Evolutionary conservation across 768 basidiomycete species (phyloP), one percentile per base, ranked within the genome.

Genomic region (Tulasnella sp.): DNA sequence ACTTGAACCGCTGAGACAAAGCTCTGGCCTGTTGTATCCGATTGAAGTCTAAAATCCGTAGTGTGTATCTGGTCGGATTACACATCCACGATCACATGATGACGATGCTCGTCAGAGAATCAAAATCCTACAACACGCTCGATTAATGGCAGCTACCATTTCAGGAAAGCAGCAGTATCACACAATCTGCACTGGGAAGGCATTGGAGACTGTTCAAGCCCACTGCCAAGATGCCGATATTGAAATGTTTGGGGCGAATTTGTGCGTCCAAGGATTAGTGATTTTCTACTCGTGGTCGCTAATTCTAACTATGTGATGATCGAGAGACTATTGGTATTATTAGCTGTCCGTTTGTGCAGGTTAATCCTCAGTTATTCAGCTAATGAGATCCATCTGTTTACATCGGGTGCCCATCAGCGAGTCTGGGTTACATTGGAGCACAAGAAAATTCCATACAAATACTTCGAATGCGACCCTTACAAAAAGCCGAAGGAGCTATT

Each of bases 391-490:
- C 21, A 15, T 42, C 27, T 47, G n/a, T 17, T 45, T 19, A 5
- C 55, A 24, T 34, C 17, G 30, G n/a, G 38, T 9, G 4, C 48
- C 8, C 11, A 4, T 41, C 8, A 90, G 69, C 76, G 88, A 15
- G 85, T 80, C 1, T 92, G 89, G 88, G 76, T 82, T 19, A 77
- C 81, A 0, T 74, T 90, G 29, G 87, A 91, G 68, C 77, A 79
- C 62, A 78, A 88, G 21, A 77, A 74, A 1, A 78, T 89, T 47
- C 79, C 81, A 2, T 90, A 93, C 72, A 79, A 82, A 68, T 3
- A 61, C 88, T 86, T 84, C 65, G 86, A 88, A 70, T 84, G 88
- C 27, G 84, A 88, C 70, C 85, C 86, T 19, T 89, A 90, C 74
- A 81, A 82, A 71, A 92, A 90, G 65, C 86, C 88, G 0, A 70